Evolutionary conservation across 805 yeast species (phyloP), one percentile per base, ranked within the genome.

Genomic region (Schwanniomyces polymorphus): DNA sequence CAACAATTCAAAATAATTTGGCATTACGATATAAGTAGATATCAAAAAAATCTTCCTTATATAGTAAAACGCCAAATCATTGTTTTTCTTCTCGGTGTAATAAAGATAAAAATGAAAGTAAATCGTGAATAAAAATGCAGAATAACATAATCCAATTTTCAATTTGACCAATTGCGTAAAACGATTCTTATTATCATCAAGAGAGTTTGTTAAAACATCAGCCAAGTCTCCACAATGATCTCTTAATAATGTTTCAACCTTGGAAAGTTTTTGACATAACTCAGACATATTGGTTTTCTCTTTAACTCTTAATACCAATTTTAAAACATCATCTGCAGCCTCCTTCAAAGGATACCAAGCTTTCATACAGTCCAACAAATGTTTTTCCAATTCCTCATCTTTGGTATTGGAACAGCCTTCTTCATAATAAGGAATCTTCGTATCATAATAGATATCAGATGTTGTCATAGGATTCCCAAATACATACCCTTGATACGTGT

Each of bases 391-490:
- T 0, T 57, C 65, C 11, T 59, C 50, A 51, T 81, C 72, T 0
- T 45, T 48, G 27, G 67, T 57, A 46, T 74, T 76, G 11, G 73
- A 68, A 31, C 65, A 63, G 4, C 70, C 71, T 1, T 68, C 65
- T 11, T 61, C 56, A 42, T 68, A 65, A 23, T 53, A 66, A 0
- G 89, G 88, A 1, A 75, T 48, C 50, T 68, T 60, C 0, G 88
- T 81, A 57, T 83, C 88, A 55, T 65, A 82, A 40, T 66, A 66
- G 9, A 68, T 67, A 1, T 62, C 59, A 45, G 61, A 57, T 14
- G 76, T 71, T 9, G 67, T 50, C 21, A 74, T 57, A 0, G 82
- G 78, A 17, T 70, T 70, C 1, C 88, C 88, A 44, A 74, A 66
- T 6, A 70, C 65, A 48, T 71, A 63, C 16, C 79, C 72, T 45